A percentile compares a stretch with the other conserved stretches of the same genome.
Evolutionary conservation across 1,284 basidiomycete genomes (phyloP).

Genomic region (Fomitopsis palustris): DNA sequence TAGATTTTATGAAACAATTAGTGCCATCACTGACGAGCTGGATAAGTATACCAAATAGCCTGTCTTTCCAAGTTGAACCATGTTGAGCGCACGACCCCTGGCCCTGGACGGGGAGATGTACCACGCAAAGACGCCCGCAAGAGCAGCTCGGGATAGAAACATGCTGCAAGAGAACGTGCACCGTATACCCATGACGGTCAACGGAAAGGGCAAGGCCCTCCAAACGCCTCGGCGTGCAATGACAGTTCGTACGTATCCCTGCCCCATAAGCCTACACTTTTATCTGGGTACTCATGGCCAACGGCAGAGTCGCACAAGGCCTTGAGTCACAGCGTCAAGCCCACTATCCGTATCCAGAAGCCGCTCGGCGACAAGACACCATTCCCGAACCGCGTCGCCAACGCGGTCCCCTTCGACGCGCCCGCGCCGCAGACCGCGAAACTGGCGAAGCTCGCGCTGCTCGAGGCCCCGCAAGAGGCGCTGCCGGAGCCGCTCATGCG

Average conservation of each 20-base stretch:
- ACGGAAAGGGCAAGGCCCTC: constrained; percentile 40
- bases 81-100: constrained; percentile 45
- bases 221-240: constrained; percentile 32
- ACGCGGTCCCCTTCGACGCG: constrained; percentile 20
- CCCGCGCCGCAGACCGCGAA: constrained; percentile 28
- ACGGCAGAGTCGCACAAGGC: constrained; percentile 20
- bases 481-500: constrained; percentile 40
- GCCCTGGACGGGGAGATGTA: constrained; percentile 26
- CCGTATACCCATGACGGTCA: constrained; percentile 33
- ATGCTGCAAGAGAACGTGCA: constrained; percentile 53
- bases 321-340: constrained; percentile 17
- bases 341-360: constrained; percentile 26
- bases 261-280: too few species aligned
- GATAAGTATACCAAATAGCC: background rate
- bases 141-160: constrained; percentile 35
- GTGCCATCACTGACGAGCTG: background rate
- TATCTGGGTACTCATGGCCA: background rate
- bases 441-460: constrained; percentile 30
- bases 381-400: constrained; percentile 48
- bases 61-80: constrained; percentile 16
- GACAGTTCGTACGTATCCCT: constrained; percentile 16
- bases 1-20: too few species aligned
- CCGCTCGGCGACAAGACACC: constrained; percentile 58
- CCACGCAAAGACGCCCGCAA: constrained; percentile 50
- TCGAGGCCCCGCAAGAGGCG: constrained; percentile 21